These are phyloP conservation scores for Ophiobolus disseminans DNA, from an alignment of 2,329 filamentous ascomycete species.

Conservation along the genomic window DNA sequence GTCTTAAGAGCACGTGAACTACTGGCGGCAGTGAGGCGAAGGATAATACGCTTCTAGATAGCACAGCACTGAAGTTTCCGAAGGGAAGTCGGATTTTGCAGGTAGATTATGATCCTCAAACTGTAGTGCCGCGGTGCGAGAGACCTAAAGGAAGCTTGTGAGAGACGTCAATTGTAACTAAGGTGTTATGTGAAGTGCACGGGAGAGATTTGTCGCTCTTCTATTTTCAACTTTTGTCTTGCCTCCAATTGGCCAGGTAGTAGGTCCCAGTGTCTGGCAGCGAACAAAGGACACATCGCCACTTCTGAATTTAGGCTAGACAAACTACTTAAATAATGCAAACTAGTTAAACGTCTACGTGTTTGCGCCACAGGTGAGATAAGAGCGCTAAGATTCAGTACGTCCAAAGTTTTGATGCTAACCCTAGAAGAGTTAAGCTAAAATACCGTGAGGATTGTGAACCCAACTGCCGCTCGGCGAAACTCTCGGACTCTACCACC, in stretches of 20 bases:
- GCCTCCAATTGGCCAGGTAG: not conserved
- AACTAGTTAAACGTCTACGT: constrained; percentile 2
- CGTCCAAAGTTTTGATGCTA: constrained; percentile 2
- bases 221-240: too few relatives aligned
- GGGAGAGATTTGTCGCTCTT: too few relatives aligned
- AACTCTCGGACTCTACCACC: constrained; percentile 2
- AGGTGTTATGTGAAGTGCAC: constrained; percentile 1
- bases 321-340: constrained; percentile 3
- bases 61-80: constrained; percentile 4
- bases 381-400: constrained; percentile 4
- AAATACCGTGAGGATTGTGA: constrained; percentile 1
- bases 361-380: constrained; percentile 1
- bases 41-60: not conserved
- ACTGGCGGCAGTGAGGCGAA: not conserved
- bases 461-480: constrained; percentile 2
- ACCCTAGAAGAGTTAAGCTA: constrained; percentile 3
- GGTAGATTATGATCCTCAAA: constrained; percentile 9
- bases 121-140: not conserved
- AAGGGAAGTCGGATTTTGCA: constrained; percentile 13
- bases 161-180: too few relatives aligned
- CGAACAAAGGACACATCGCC: constrained; percentile 3
- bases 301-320: constrained; percentile 2
- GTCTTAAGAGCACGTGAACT: constrained; percentile 10
- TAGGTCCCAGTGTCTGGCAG: constrained; percentile 1
- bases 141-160: constrained; percentile 7